phyloP scores from a whole-genome alignment of 1,139 yeast species.

The Magnusiomyces tetraspermus region DNA sequence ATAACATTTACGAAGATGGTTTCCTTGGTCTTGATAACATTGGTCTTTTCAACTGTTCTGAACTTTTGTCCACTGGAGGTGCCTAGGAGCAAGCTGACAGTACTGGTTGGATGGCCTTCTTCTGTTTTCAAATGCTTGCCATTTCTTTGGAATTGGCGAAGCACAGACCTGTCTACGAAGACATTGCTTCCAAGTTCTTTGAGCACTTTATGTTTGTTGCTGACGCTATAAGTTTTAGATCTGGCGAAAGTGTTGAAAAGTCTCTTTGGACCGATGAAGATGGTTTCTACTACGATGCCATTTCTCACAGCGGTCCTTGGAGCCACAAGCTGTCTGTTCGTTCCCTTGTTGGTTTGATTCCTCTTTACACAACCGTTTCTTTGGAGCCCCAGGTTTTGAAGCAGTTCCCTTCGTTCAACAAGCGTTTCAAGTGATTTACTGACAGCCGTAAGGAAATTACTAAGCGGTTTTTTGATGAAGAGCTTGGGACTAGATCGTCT shows the following conservation, averaged over 20 bases:
- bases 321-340: slow-evolving; percentile 75
- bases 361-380: slow-evolving; percentile 83
- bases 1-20: slow-evolving; percentile 91
- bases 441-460: slow-evolving; percentile 64
- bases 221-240: slow-evolving; percentile 82
- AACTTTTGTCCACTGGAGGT: slow-evolving; percentile 92
- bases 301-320: slow-evolving; percentile 68
- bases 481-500: no score
- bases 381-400: slow-evolving; percentile 78
- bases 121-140: slow-evolving; percentile 82
- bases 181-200: slow-evolving; percentile 89
- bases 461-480: slow-evolving; percentile 76
- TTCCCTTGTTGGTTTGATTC: slow-evolving; percentile 87
- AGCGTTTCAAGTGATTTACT: slow-evolving; percentile 79
- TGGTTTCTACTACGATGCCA: slow-evolving; percentile 85
- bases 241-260: slow-evolving; percentile 42
- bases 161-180: slow-evolving; percentile 80
- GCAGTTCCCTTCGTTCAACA: slow-evolving; percentile 75
- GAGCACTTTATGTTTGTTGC: slow-evolving; percentile 90
- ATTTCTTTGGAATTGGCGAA: slow-evolving; percentile 88
- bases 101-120: slow-evolving; percentile 98
- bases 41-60: slow-evolving; percentile 89
- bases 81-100: slow-evolving; percentile 90
- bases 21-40: slow-evolving; percentile 90
- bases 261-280: slow-evolving; percentile 89